These are phyloP conservation scores for Hypoxylon trugodes DNA, from an alignment of 495 filamentous ascomycete species.

Conservation along the genomic window DNA sequence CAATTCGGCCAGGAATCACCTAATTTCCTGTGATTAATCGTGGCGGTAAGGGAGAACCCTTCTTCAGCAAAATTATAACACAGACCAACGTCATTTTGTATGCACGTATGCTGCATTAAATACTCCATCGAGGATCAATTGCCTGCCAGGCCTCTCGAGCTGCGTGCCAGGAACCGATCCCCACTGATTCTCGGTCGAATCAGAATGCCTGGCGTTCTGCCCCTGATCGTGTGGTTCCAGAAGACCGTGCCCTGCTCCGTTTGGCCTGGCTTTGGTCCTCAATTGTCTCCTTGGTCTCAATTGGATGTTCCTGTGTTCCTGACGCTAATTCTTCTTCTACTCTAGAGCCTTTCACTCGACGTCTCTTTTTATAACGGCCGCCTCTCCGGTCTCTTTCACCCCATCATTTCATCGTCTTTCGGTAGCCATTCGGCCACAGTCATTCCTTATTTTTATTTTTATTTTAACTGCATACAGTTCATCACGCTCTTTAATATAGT, in stretches of 20 bases:
- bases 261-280: constrained; percentile 36
- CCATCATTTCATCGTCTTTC: constrained; percentile 46
- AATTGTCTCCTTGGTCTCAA: constrained; percentile 40
- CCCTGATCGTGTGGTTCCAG: constrained; percentile 43
- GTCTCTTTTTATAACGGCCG: constrained; percentile 46
- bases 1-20: constrained; percentile 54
- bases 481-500: constrained; percentile 64
- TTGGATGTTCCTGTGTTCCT: constrained; percentile 38
- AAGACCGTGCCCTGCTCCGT: constrained; percentile 39
- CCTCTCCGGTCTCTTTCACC: constrained; percentile 50
- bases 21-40: constrained; percentile 64
- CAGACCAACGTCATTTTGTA: constrained; percentile 41
- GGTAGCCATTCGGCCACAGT: constrained; percentile 54
- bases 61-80: constrained; percentile 45
- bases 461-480: constrained; percentile 50
- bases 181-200: constrained; percentile 42
- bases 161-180: constrained; percentile 41
- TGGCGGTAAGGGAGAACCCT: constrained; percentile 72
- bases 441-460: constrained; percentile 56
- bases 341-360: constrained; percentile 43
- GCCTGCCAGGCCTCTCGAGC: constrained; percentile 39
- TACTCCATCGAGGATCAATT: constrained; percentile 42
- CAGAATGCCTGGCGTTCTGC: constrained; percentile 40
- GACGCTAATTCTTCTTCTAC: constrained; percentile 42
- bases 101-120: constrained; percentile 43